A percentile compares a stretch with the other conserved stretches of the same genome.
phyloP scores from a whole-genome alignment of 345 rosid species.

The Lepidium didymum region DNA sequence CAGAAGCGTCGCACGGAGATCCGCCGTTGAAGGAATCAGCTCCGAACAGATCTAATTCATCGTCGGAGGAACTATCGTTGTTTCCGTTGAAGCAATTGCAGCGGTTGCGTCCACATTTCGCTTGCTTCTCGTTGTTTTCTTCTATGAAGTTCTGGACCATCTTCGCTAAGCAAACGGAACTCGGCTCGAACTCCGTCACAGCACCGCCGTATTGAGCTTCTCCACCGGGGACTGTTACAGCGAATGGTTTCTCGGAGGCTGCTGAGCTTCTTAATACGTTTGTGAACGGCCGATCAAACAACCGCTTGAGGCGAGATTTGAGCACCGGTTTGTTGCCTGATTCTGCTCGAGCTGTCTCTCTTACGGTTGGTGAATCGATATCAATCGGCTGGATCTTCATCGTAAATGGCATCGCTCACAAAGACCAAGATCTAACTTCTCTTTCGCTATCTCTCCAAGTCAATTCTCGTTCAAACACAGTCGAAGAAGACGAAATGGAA shows the following conservation, averaged over 20 bases:
- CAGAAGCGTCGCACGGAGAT: slow-evolving; percentile 44
- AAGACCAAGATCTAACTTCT: slow-evolving; percentile 9
- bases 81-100: slow-evolving; percentile 94
- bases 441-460: slow-evolving; percentile 7
- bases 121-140: slow-evolving; percentile 73
- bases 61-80: slow-evolving; percentile 70
- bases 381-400: slow-evolving; percentile 77
- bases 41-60: slow-evolving; percentile 58
- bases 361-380: slow-evolving; percentile 28
- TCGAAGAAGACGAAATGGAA: not conserved
- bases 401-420: slow-evolving; percentile 24
- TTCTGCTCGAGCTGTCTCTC: slow-evolving; percentile 30
- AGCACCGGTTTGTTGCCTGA: slow-evolving; percentile 52
- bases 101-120: slow-evolving; percentile 72
- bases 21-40: slow-evolving; percentile 32
- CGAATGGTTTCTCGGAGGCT: slow-evolving; percentile 39
- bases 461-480: slow-evolving; percentile 23
- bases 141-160: slow-evolving; percentile 92
- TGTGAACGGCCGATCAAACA: slow-evolving; percentile 62
- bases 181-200: slow-evolving; percentile 74
- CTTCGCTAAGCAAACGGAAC: slow-evolving; percentile 75
- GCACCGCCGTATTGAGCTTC: slow-evolving; percentile 32
- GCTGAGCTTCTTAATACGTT: slow-evolving; percentile 40
- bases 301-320: slow-evolving; percentile 57
- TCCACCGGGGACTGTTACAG: slow-evolving; percentile 1